Percentiles rank a stretch among this genome's conserved stretches.
Evolutionary conservation across 2,329 filamentous ascomycete species (phyloP).

Genomic region (Magnaporthales sp.): DNA sequence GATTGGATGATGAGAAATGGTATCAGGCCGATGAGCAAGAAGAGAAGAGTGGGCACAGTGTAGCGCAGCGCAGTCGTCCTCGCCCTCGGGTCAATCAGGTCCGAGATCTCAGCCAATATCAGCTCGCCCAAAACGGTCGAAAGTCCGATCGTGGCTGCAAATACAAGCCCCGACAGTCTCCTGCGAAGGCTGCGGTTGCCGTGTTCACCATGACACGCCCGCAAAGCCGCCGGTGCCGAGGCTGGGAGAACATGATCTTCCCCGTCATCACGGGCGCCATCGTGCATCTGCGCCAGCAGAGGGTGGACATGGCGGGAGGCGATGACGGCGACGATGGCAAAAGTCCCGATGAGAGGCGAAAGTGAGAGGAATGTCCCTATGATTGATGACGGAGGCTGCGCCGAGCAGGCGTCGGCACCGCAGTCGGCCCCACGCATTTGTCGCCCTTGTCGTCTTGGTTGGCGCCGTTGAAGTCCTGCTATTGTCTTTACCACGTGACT

Average conservation of each 20-base stretch:
- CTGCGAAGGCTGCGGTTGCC: constrained; percentile 41
- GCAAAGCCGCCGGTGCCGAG: constrained; percentile 50
- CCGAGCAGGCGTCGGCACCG: constrained; percentile 2
- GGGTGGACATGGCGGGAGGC: constrained; percentile 65
- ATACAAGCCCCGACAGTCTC: constrained; percentile 52
- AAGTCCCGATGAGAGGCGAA: constrained; percentile 63
- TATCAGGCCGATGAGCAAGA: constrained; percentile 65
- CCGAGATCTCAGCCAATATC: constrained; percentile 77
- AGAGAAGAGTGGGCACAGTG: constrained; percentile 62
- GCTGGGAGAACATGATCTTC: constrained; percentile 54
- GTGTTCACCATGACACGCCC: constrained; percentile 51
- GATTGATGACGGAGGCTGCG: background rate
- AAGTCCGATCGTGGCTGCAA: constrained; percentile 68
- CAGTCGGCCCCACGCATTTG: constrained; percentile 1
- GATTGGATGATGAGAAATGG: constrained; percentile 73
- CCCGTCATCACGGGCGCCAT: constrained; percentile 38
- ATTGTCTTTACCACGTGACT: background rate
- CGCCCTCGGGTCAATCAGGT: constrained; percentile 59
- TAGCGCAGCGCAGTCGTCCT: constrained; percentile 58
- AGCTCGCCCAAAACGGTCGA: constrained; percentile 71
- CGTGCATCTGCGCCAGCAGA: constrained; percentile 50
- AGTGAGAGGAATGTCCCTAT: constrained; percentile 37
- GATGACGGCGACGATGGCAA: constrained; percentile 51
- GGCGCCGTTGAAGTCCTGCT: background rate
- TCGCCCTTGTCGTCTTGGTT: background rate